Percentiles rank a stretch among this genome's conserved stretches.
phyloP scores from a whole-genome alignment of 768 basidiomycete genomes.

The Lactarius sp. region DNA sequence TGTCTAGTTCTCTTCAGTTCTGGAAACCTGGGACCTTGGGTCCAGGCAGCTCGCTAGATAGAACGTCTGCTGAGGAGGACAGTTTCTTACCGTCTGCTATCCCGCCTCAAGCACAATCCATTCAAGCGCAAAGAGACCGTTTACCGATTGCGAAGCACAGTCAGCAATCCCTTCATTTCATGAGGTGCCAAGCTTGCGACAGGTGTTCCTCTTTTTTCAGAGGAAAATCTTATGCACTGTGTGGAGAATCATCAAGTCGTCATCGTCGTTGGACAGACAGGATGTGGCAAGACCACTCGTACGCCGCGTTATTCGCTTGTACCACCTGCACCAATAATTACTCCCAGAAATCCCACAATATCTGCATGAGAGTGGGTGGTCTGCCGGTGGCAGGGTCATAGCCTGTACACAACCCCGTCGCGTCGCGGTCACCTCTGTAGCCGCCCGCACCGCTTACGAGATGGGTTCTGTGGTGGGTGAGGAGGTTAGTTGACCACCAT shows the following conservation, averaged over 20 bases:
- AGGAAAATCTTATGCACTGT: constrained; percentile 73
- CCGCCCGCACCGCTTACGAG: constrained; percentile 86
- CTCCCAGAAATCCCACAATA: constrained; percentile 88
- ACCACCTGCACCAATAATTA: background rate
- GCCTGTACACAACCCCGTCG: constrained; percentile 92
- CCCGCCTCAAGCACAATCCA: constrained; percentile 47
- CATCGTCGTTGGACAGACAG: constrained; percentile 92
- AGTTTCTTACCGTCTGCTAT: constrained; percentile 64
- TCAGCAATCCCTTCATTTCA: constrained; percentile 33
- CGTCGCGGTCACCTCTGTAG: constrained; percentile 94
- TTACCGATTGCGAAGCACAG: constrained; percentile 92
- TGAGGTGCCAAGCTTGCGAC: constrained; percentile 3
- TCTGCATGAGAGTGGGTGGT: constrained; percentile 91
- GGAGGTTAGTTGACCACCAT: constrained; percentile 50
- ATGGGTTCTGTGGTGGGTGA: constrained; percentile 85
- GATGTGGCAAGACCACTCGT: constrained; percentile 98
- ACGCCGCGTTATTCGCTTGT: constrained; percentile 31
- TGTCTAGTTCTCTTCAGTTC: constrained; percentile 56
- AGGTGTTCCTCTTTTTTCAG: constrained; percentile 35
- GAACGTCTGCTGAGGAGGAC: constrained; percentile 73
- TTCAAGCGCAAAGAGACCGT: constrained; percentile 72
- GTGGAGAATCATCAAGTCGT: constrained; percentile 80
- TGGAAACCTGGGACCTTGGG: constrained; percentile 88
- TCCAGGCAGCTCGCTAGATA: constrained; percentile 85
- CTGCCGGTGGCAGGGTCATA: constrained; percentile 72